Evolutionary conservation across 108 stramenopile species (phyloP).

Genomic region (Discostella pseudostelligera): DNA sequence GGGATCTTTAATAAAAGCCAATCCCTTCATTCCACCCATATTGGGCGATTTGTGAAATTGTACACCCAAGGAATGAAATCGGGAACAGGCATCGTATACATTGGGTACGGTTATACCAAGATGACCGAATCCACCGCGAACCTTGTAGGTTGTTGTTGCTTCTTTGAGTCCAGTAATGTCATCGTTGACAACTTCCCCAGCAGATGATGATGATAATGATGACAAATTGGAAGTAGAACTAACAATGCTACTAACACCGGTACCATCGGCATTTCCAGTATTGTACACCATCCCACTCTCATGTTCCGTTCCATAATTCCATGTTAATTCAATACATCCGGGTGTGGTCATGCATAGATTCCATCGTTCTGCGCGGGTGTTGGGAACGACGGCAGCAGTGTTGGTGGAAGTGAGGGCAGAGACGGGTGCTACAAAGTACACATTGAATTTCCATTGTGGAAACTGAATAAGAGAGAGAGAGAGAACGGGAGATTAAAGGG

Average conservation of each 20-base stretch:
- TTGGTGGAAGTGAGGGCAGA: slow-evolving; percentile 2
- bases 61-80: slow-evolving; percentile 35
- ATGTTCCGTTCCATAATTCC: slow-evolving; percentile 50
- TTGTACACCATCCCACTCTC: slow-evolving; percentile 47
- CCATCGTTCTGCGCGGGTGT: slow-evolving; percentile 35
- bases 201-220: slow-evolving; percentile 66
- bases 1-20: slow-evolving; percentile 56
- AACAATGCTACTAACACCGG: too few relatives aligned
- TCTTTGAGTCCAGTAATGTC: too few relatives aligned
- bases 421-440: slow-evolving; percentile 55
- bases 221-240: slow-evolving; percentile 96
- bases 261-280: slow-evolving; percentile 53
- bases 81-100: slow-evolving; percentile 47
- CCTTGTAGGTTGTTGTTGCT: slow-evolving; percentile 33
- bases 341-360: slow-evolving; percentile 51
- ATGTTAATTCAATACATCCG: slow-evolving; percentile 53
- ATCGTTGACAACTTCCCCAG: too few relatives aligned
- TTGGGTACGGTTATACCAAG: slow-evolving; percentile 53
- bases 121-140: slow-evolving; percentile 51
- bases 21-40: slow-evolving; percentile 53
- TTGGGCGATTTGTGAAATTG: slow-evolving; percentile 51
- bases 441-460: slow-evolving; percentile 59
- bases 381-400: slow-evolving; percentile 12
- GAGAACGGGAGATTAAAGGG: neutral
- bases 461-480: slow-evolving; percentile 17